Base-by-base conservation (phyloP, 2,329 filamentous ascomycete species). In the Acrocalymma vagum region DNA sequence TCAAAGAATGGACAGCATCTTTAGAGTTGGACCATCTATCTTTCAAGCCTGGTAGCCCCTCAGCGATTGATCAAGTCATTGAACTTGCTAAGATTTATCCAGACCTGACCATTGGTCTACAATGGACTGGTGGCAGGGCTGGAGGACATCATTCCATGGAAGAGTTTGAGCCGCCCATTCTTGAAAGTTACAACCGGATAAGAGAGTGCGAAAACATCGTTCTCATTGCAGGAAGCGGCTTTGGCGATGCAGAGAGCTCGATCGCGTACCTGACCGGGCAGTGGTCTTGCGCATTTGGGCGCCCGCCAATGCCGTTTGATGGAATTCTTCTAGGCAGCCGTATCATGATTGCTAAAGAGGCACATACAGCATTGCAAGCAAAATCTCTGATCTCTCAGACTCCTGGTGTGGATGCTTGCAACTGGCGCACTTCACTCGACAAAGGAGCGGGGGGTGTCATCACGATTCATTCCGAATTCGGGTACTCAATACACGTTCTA, bases 381-480 rank as follows among this genome's bases (percentile, higher is more conserved):
- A 96, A 96, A 78, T 83, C 94, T 72, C 90, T 91, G 26, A 96
- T 96, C 58, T 86, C 88, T 29, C 89, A 92, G 49, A 90, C 92
- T 3, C 82, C 85, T 46, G 92, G 92, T 68, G 78, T 95, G 24
- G 87, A 88, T 36, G 91, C 96, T 63, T 72, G 70, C 48, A 81
- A 94, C 53, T 96, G 92, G 92, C 91, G 96, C 74, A 86, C 92
- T 74, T 95, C 91, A 5, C 96, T 96, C 78, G 90, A 96, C 63
- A 72, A 70, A 48, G 81, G 93, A 53, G 23, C 27, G 13, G 34
- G 34, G 6, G 43, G 38, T 25, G 83, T 96, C 46, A 90, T 96
- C 58, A 96, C 92, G n/a, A 91, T 96, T 30, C 82, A 89, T 48
- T 96, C 92, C 1, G 92, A 96, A 74, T 96, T 96, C 92, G 91